phyloP scores from a whole-genome alignment of 2,329 filamentous ascomycete species.

The Microdochium nivale region DNA sequence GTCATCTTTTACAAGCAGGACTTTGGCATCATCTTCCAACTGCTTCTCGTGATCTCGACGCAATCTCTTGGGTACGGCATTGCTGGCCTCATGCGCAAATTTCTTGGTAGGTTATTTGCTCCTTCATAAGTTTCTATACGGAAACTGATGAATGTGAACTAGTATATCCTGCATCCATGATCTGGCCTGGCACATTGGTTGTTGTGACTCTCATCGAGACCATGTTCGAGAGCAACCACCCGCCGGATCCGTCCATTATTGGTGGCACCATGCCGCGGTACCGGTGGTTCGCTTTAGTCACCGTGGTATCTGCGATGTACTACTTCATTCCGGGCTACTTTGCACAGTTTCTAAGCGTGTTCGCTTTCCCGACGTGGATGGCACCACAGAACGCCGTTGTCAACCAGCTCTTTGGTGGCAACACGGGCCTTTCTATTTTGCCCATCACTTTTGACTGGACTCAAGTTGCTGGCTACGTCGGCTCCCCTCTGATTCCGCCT shows the following conservation, averaged over 20 bases:
- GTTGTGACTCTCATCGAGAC: constrained; percentile 61
- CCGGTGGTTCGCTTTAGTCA: constrained; percentile 52
- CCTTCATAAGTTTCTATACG: background rate
- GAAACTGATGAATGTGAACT: constrained; percentile 4
- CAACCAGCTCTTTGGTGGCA: constrained; percentile 66
- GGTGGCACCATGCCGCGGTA: constrained; percentile 61
- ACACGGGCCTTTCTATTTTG: constrained; percentile 57
- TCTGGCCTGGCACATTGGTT: constrained; percentile 63
- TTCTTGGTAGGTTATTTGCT: constrained; percentile 37
- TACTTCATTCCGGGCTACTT: constrained; percentile 64
- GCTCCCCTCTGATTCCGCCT: constrained; percentile 60
- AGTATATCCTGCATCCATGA: constrained; percentile 63
- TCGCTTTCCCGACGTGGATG: constrained; percentile 66
- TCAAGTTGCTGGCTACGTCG: constrained; percentile 59
- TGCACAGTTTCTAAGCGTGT: constrained; percentile 60
- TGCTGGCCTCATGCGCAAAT: constrained; percentile 58
- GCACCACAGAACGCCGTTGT: constrained; percentile 58
- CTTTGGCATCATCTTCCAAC: constrained; percentile 58
- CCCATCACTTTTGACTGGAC: constrained; percentile 74
- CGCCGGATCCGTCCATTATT: constrained; percentile 39
- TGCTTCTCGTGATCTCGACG: constrained; percentile 58
- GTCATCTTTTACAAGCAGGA: constrained; percentile 63
- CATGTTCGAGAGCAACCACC: constrained; percentile 55
- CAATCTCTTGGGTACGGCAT: constrained; percentile 64
- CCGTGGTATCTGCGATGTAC: constrained; percentile 50